Conservation (phyloP, 2,329 filamentous ascomycete species). For the Purpureocillium takamizusanense region DNA sequence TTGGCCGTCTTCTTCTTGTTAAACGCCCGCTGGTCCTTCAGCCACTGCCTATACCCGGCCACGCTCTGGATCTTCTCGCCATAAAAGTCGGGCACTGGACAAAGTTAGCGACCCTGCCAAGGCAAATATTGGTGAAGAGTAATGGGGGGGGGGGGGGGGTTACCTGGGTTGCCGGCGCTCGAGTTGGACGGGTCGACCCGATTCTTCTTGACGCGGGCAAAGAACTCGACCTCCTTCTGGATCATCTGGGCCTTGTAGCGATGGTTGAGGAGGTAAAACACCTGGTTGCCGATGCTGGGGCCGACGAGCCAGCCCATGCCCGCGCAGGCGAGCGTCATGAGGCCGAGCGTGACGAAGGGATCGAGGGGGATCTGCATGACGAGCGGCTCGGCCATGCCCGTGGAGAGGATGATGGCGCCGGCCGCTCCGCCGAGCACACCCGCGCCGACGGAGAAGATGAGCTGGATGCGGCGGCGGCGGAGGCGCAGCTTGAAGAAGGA, state of each 20-base stretch:
- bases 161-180: slow-evolving; percentile 77
- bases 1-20: slow-evolving; percentile 82
- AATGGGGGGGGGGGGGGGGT: slow-evolving; percentile 9
- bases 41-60: slow-evolving; percentile 82
- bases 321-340: slow-evolving; percentile 68
- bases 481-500: slow-evolving; percentile 86
- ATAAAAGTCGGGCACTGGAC: slow-evolving; percentile 82
- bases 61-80: slow-evolving; percentile 97
- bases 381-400: slow-evolving; percentile 63
- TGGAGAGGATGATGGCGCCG: slow-evolving; percentile 58
- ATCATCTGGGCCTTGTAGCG: slow-evolving; percentile 65
- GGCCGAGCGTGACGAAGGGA: slow-evolving; percentile 74
- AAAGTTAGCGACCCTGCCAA: slow-evolving; percentile 10
- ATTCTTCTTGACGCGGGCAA: slow-evolving; percentile 81
- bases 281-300: slow-evolving; percentile 67
- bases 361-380: slow-evolving; percentile 71
- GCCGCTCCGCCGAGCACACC: slow-evolving; percentile 52
- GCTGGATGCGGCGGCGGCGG: slow-evolving; percentile 73
- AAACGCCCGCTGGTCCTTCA: slow-evolving; percentile 95
- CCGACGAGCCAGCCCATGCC: slow-evolving; percentile 84
- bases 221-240: slow-evolving; percentile 91
- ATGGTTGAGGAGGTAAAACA: slow-evolving; percentile 71
- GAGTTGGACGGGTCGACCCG: slow-evolving; percentile 85
- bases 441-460: slow-evolving; percentile 63
- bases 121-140: neutral